Base-by-base conservation (phyloP, 2,329 filamentous ascomycete genomes). In the Aspergillus sergii region DNA sequence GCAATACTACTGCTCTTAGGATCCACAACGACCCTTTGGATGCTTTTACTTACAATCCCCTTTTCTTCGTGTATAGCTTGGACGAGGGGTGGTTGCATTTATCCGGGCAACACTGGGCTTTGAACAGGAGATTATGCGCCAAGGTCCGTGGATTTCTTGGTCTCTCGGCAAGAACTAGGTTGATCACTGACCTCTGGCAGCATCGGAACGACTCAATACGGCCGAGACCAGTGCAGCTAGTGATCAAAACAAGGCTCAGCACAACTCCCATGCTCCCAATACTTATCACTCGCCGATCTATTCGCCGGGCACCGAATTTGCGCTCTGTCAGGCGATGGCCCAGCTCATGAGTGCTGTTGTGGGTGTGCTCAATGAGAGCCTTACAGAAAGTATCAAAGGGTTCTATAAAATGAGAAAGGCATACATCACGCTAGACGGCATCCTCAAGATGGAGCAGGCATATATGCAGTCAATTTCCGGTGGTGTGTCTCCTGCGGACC, bases 351-450 rank as follows among this genome's bases (percentile, higher is more conserved):
- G 88, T 61, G 94, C 94, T 0, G 90, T 99, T 1, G 89, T 97
- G 0, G 92, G 89, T 0, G 92, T 98, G 19, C 81, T 98, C 70
- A 96, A 96, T 68, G 95, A 98, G 81, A 97, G 92, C 74, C 80
- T 98, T 71, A 94, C 94, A 0, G 95, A 98, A 76, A 93, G 89
- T 19, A 87, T 98, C 76, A 93, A 90, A 78, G 93, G 93, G 7
- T 98, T 98, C 73, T 96, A 96, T 75, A 96, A 95, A 78, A 79
- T 98, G 69, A 86, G 94, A 65, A 96, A 96, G 75, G 94, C 94
- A 0, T 98, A 91, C 72, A 81, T 93, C 45, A 90, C 93, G 0
- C 82, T 99, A 4, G 91, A 97, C 71, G 85, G 84, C 11, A 91
- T 99, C 60, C 84, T 94, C 73, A 86, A 91, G 64, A 86, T 89